Percentiles rank a stretch among this genome's conserved stretches.
These are phyloP conservation scores for Mortierella sp. DNA, from an alignment of 371 early-diverging fungal genomes.

Conservation along the genomic window DNA sequence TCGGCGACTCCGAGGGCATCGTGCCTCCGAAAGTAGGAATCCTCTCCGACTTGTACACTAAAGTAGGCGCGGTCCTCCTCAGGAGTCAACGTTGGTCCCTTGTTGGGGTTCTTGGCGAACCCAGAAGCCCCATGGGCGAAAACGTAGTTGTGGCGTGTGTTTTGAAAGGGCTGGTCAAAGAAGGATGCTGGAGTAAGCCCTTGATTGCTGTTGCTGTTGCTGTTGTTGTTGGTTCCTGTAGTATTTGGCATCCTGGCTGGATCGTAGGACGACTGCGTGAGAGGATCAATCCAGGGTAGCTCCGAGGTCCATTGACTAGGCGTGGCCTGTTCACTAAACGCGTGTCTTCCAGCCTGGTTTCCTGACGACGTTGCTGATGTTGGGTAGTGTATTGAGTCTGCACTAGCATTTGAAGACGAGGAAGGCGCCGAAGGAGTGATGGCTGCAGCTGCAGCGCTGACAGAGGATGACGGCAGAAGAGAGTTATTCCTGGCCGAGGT, in stretches of 20 bases:
- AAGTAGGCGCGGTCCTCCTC: slow-evolving; percentile 83
- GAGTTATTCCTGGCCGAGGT: slow-evolving; percentile 23
- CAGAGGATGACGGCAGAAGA: slow-evolving; percentile 24
- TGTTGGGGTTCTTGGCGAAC: slow-evolving; percentile 76
- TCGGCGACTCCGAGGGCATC: slow-evolving; percentile 90
- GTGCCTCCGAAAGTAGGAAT: slow-evolving; percentile 81
- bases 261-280: slow-evolving; percentile 33
- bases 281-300: slow-evolving; percentile 54
- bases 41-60: slow-evolving; percentile 86
- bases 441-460: slow-evolving; percentile 14
- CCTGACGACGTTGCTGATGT: slow-evolving; percentile 5
- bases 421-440: neutral
- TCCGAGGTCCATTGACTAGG: slow-evolving; percentile 40
- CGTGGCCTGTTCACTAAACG: slow-evolving; percentile 28
- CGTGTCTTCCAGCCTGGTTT: slow-evolving; percentile 23
- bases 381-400: slow-evolving; percentile 18
- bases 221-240: neutral
- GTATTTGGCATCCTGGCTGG: slow-evolving; percentile 18
- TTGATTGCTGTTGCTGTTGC: slow-evolving; percentile 5
- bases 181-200: slow-evolving; percentile 24
- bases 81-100: slow-evolving; percentile 49
- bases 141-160: slow-evolving; percentile 68
- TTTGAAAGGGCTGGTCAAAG: slow-evolving; percentile 61
- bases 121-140: slow-evolving; percentile 84
- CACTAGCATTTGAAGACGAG: neutral